Evolutionary conservation across 768 basidiomycete species (phyloP).

Genomic region (Candolleomyces eurysporus): DNA sequence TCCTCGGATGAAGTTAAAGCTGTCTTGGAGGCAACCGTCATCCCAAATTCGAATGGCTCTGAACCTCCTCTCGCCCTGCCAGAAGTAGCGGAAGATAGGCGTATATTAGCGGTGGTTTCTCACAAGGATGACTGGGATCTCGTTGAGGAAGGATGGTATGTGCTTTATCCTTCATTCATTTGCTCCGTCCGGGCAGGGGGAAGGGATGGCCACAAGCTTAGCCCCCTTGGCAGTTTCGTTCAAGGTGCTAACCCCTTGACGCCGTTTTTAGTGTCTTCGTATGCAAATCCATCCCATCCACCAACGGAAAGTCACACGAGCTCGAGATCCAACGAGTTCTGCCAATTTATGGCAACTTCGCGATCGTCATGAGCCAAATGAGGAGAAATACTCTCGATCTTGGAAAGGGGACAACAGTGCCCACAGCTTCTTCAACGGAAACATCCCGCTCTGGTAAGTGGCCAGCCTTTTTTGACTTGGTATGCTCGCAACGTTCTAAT

Average conservation of each 20-base stretch:
- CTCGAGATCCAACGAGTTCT: conserved; percentile 48
- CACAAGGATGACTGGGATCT: conserved; percentile 42
- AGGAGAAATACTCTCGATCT: conserved; percentile 37
- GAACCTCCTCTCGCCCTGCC: not conserved
- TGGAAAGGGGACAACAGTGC: conserved; percentile 10
- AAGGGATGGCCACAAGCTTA: not conserved
- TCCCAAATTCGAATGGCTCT: conserved; percentile 15
- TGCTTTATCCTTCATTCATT: not conserved
- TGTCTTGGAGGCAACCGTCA: conserved; percentile 36
- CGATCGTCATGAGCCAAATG: conserved; percentile 57
- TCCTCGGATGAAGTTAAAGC: conserved; percentile 45
- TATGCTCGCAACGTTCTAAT: not conserved
- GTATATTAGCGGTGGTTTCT: conserved; percentile 49
- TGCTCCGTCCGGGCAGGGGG: not conserved
- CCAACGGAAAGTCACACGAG: conserved; percentile 24
- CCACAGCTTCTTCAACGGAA: conserved; percentile 28
- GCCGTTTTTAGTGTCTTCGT: conserved; percentile 43
- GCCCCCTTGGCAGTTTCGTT: conserved; percentile 5
- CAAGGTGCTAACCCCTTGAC: conserved; percentile 7
- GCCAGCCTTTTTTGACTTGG: not conserved
- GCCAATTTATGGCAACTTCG: conserved; percentile 56
- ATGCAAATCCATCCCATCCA: conserved; percentile 35
- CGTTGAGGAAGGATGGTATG: conserved; percentile 55
- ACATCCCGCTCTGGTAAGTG: conserved; percentile 38
- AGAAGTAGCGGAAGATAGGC: conserved; percentile 23